A percentile compares a stretch with the other conserved stretches of the same genome.
These are phyloP conservation scores for Lodderomyces margitis DNA, from an alignment of 1,139 yeast species.

Conservation along the genomic window DNA sequence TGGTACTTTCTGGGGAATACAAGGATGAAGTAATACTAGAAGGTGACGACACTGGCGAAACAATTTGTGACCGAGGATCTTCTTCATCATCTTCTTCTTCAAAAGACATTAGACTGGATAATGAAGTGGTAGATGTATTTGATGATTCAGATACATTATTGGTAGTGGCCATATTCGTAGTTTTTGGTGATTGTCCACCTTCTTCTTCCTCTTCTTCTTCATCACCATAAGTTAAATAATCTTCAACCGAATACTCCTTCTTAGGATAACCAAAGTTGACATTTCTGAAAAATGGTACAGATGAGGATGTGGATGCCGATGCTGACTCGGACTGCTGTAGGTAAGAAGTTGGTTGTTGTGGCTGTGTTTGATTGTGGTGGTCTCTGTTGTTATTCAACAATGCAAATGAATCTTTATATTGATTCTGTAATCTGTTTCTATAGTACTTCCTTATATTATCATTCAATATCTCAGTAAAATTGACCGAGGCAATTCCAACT, in stretches of 20 bases:
- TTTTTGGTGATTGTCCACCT: constrained; percentile 1
- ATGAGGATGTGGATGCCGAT: constrained; percentile 4
- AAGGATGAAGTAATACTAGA: constrained; percentile 15
- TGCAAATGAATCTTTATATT: constrained; percentile 29
- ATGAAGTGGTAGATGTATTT: constrained; percentile 1
- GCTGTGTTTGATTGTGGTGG: constrained; percentile 3
- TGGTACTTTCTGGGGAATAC: constrained; percentile 25
- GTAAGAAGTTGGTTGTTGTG: too few relatives aligned
- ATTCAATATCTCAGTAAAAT: constrained; percentile 40
- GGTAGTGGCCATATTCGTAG: not conserved
- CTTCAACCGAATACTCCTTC: constrained; percentile 36
- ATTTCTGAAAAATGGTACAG: constrained; percentile 38
- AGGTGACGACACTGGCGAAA: constrained; percentile 18
- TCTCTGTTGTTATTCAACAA: constrained; percentile 22
- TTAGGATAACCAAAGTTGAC: constrained; percentile 36
- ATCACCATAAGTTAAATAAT: constrained; percentile 36
- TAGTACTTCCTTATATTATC: constrained; percentile 40
- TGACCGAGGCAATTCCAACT: constrained; percentile 24
- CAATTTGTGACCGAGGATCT: constrained; percentile 9
- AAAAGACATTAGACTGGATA: not conserved
- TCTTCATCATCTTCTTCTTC: constrained; percentile 10
- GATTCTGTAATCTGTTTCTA: constrained; percentile 15
- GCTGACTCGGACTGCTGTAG: too few relatives aligned
- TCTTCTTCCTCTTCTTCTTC: constrained; percentile 17
- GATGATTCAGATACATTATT: not conserved